A percentile compares a stretch with the other conserved stretches of the same genome.
Conservation (phyloP, 768 basidiomycete species). For the Trametes sanguinea region DNA sequence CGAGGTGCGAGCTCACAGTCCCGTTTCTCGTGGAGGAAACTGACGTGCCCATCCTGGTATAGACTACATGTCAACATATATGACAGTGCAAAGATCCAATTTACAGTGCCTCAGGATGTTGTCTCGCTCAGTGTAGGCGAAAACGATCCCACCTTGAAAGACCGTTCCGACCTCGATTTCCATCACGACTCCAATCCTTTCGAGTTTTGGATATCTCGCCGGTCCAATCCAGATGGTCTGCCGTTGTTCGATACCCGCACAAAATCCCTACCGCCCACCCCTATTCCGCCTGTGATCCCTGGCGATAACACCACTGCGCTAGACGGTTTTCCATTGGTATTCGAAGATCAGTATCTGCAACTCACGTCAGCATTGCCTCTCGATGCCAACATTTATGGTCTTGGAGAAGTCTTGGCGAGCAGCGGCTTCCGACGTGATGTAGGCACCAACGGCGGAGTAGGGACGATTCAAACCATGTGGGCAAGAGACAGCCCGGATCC, state of each 20-base stretch:
- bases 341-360: constrained; percentile 82
- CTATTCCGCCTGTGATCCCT: constrained; percentile 55
- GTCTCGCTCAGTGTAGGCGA: constrained; percentile 40
- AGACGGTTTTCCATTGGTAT: constrained; percentile 68
- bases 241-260: constrained; percentile 75
- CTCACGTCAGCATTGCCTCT: constrained; percentile 66
- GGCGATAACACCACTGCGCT: constrained; percentile 56
- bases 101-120: constrained; percentile 60
- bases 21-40: not conserved
- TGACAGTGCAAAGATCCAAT: constrained; percentile 63
- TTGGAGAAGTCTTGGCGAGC: constrained; percentile 72
- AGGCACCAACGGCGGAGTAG: constrained; percentile 47
- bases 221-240: constrained; percentile 50
- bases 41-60: constrained; percentile 44
- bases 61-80: constrained; percentile 71
- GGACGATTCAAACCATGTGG: constrained; percentile 71
- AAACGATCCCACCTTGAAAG: constrained; percentile 19
- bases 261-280: constrained; percentile 59
- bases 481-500: constrained; percentile 63
- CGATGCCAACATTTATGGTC: constrained; percentile 73
- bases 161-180: constrained; percentile 65
- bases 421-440: constrained; percentile 69
- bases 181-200: constrained; percentile 67
- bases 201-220: constrained; percentile 79
- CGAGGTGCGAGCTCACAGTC: constrained; percentile 31